These are phyloP conservation scores for Botryococcus braunii DNA, from an alignment of 163 green algal species.

Conservation along the genomic window DNA sequence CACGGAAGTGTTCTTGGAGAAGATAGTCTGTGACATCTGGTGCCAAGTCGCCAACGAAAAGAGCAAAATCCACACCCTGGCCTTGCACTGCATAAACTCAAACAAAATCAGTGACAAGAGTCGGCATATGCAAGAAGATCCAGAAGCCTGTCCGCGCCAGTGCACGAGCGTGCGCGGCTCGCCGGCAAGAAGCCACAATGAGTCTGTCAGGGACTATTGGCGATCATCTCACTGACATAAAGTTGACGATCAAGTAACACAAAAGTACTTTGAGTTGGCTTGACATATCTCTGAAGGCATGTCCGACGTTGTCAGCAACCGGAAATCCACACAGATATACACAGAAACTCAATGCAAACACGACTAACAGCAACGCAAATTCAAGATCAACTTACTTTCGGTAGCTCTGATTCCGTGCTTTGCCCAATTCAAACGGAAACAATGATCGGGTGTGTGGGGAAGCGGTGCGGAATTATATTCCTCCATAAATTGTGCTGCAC, in stretches of 20 bases:
- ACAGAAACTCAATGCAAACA: background rate
- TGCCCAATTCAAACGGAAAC: slow-evolving; percentile 52
- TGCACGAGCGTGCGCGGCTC: too few relatives aligned
- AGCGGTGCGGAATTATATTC: slow-evolving; percentile 58
- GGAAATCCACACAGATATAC: background rate
- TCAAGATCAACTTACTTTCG: background rate
- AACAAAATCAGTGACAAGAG: background rate
- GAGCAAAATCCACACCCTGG: slow-evolving; percentile 32
- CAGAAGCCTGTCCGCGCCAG: too few relatives aligned
- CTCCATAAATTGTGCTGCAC: slow-evolving; percentile 46
- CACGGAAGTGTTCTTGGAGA: slow-evolving; percentile 75
- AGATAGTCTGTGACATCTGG: slow-evolving; percentile 83
- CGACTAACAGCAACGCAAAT: background rate
- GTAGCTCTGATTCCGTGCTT: slow-evolving; percentile 36
- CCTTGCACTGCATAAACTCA: background rate
- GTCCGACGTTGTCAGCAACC: background rate
- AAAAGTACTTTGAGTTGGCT: background rate
- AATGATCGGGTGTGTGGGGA: slow-evolving; percentile 22
- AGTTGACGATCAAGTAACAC: background rate
- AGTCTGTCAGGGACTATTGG: too few relatives aligned
- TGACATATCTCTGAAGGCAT: background rate
- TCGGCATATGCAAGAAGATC: background rate
- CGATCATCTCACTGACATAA: too few relatives aligned
- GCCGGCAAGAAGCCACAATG: too few relatives aligned
- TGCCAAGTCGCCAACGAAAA: slow-evolving; percentile 80